Evolutionary conservation across 164 flowering plant species (phyloP), one percentile per base, ranked within the genome.

Genomic region (Vitis riparia): DNA sequence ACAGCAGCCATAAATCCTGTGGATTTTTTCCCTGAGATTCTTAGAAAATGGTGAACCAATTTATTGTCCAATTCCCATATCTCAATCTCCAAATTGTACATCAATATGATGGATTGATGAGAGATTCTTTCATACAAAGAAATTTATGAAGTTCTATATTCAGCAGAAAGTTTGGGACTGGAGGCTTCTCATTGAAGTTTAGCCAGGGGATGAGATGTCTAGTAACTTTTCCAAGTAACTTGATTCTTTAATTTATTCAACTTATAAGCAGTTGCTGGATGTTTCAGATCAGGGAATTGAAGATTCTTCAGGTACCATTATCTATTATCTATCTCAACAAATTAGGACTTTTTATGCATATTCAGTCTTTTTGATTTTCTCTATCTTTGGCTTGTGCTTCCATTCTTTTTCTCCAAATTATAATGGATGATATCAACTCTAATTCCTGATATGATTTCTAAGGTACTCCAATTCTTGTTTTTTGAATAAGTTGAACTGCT

Each of bases 301-400:
- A 44, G 17, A 13, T 44, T 65, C 62, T 67, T 49, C 76, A 72
- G 79, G 76, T 77, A 77, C 37, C 37, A 51, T 9, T 30, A 9
- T 65, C 70, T 55, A 51, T 59, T 44, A 60, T 58, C 23, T 11
- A 11, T 27, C 13, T 11, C 17, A 53, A 55, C 49, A 8, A 19
- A 7, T 64, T 19, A 19, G 10, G 30, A 9, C 19, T 37, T 13
- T 63, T 5, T 12, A 15, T 13, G 9, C 29, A 56, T 44, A 23
- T n/a, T n/a, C 56, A 10, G 16, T 14, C 12, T 11, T 62, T 47
- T 8, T 37, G 8, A 23, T 23, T 37, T 37, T 37, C 44, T 37
- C 44, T 37, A 3, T 5, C 44, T 3, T 37, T 37, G 44, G 44
- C 44, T 37, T 37, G 44, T 37, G 44, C 44, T 37, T 37, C 44